Evolutionary conservation across 148 eudicot genomes (phyloP), one percentile per base, ranked within the genome.

Genomic region (Oxyria digyna): DNA sequence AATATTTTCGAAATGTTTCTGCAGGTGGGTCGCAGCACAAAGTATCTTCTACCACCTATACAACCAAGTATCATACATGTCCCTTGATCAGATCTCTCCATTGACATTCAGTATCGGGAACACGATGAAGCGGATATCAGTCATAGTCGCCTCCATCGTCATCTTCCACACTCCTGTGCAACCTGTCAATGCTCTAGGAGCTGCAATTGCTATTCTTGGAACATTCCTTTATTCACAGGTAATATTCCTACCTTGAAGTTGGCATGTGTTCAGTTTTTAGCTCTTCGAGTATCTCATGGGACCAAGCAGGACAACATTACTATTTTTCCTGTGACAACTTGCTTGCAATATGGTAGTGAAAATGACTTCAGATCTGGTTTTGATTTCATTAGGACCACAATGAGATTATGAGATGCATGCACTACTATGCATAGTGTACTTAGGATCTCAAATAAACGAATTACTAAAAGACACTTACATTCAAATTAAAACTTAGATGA

Each of bases 21-120:
- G 29, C 69, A 66, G 69, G 69, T 66, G 69, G 85, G 83, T 82
- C 35, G 78, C 67, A 75, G 81, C 82, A 11, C 87, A 83, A 41
- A 83, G 84, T 67, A 76, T 80, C 8, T 81, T 83, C 75, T 83
- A 83, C 71, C 87, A 83, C 70, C 69, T 83, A 15, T 83, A 80
- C 81, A 82, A 82, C 63, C 85, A 77, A 74, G 85, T 82, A n/a
- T 80, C 83, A 14, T 83, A 81, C 75, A 83, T 81, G 84, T 81
- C 87, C 0, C 75, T 83, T 8, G 71, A 83, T 57, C 78, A 81
- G 72, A 83, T 78, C 31, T 80, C 87, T 8, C 87, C 84, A 12
- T 69, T 83, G 74, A 80, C 87, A 71, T 83, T 83, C 68, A 83
- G 87, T 73, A 69, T 83, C 69, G 84, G 87, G 13, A 83, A 81